These are phyloP conservation scores for Sphagnum tenellum DNA, from an alignment of 225 moss, liverwort and hornwort genomes.

Conservation along the genomic window DNA sequence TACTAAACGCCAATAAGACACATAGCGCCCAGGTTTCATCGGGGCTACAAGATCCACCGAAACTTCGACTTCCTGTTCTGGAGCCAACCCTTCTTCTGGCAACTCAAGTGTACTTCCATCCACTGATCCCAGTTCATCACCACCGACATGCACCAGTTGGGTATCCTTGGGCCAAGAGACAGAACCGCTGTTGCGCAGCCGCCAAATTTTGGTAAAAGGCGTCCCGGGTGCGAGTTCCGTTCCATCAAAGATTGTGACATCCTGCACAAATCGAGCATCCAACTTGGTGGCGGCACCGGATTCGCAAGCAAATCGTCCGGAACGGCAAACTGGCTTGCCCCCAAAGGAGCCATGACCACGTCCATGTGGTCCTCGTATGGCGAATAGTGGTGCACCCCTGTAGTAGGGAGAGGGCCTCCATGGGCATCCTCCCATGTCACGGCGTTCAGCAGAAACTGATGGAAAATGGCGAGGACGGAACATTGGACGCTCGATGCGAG, in stretches of 20 bases:
- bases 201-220: slow-evolving; percentile 85
- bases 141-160: slow-evolving; percentile 69
- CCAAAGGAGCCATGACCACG: slow-evolving; percentile 24
- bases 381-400: slow-evolving; percentile 25
- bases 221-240: slow-evolving; percentile 73
- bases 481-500: slow-evolving; percentile 58
- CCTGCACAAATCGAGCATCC: slow-evolving; percentile 90
- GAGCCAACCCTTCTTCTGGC: slow-evolving; percentile 51
- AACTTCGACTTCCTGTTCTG: slow-evolving; percentile 63
- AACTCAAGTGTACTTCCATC: slow-evolving; percentile 30
- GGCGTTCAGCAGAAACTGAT: slow-evolving; percentile 18
- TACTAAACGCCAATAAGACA: slow-evolving; percentile 84
- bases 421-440: slow-evolving; percentile 16
- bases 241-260: slow-evolving; percentile 91
- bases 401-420: slow-evolving; percentile 33
- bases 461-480: slow-evolving; percentile 54
- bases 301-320: slow-evolving; percentile 17
- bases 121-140: slow-evolving; percentile 63
- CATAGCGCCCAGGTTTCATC: slow-evolving; percentile 76
- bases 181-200: slow-evolving; percentile 79
- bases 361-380: slow-evolving; percentile 31
- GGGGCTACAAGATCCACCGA: slow-evolving; percentile 74
- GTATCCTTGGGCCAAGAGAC: slow-evolving; percentile 62
- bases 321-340: slow-evolving; percentile 29
- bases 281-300: slow-evolving; percentile 36